Base-by-base conservation (phyloP, 108 stramenopile genomes). In the Heterococcus sp. region DNA sequence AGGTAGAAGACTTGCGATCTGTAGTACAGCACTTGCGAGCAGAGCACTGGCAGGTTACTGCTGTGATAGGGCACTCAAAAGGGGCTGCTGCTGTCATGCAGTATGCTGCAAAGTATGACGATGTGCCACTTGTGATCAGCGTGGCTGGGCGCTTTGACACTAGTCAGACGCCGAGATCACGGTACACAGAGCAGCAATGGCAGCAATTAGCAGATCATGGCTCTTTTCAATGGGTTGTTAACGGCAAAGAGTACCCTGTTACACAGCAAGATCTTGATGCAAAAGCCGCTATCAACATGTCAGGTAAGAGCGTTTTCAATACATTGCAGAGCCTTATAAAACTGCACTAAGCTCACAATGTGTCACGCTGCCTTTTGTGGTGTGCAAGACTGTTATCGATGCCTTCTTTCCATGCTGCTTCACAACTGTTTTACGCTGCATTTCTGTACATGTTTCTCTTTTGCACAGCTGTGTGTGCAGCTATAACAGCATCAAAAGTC, bases 131-230 rank as follows among this genome's bases (percentile, higher is more conserved):
- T 21, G 35, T 82, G 3, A 46, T 82, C 1, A 65, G 66, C 32
- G 74, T 82, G 31, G 82, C 82, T 35, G 82, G 74, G 65, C 73
- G 82, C 26, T 82, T 75, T 36, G 73, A 82, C 82, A 75, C 66
- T 28, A 68, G 38, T 33, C 29, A 75, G 39, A 74, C 66, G 27
- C 82, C 82, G 3, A 31, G 38, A 21, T 75, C 74, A 4, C 82
- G 82, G 40, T 82, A 74, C 74, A 82, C 82, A 74, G 74, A 74
- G 32, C 74, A 82, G 35, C 82, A 82, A 68, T 75, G 73, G 82
- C 30, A 37, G 14, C 21, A 32, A 40, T 68, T 82, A 0, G 63
- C 68, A 29, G 32, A 74, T n/a, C 66, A 32, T 21, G 82, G 82
- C 2, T 72, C 74, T 38, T 73, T 66, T 34, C 32, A 75, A 69